Evolutionary conservation across 345 rosid genomes (phyloP).

Genomic region (Arabis alpina): DNA sequence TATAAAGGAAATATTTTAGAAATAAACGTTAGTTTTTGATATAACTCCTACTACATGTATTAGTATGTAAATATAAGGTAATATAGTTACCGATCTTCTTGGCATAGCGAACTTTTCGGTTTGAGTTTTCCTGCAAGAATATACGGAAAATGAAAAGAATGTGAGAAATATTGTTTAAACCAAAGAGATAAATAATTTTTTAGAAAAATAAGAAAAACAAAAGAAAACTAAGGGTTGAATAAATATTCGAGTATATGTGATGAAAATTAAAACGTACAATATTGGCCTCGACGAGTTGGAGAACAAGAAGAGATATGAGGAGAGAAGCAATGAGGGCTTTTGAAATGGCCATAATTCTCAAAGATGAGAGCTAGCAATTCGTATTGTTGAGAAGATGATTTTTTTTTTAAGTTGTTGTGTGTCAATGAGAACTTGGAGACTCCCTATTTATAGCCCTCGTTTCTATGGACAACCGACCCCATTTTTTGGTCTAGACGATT

Average conservation of each 20-base stretch:
- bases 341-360: conserved; percentile 48
- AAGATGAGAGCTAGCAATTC: conserved; percentile 25
- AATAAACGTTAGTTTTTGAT: background rate
- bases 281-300: conserved; percentile 51
- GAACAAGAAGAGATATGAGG: conserved; percentile 58
- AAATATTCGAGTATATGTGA: background rate
- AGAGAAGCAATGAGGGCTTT: conserved; percentile 53
- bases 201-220: too few species aligned
- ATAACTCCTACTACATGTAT: background rate
- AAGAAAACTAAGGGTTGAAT: background rate
- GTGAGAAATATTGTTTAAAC: background rate
- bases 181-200: too few species aligned
- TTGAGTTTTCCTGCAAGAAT: conserved; percentile 31
- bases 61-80: background rate
- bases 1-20: conserved; percentile 10
- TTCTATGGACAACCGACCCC: conserved; percentile 15
- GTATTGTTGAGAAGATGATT: background rate
- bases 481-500: conserved; percentile 33
- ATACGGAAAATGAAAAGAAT: background rate
- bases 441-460: conserved; percentile 36
- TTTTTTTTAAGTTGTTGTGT: conserved; percentile 35
- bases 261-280: conserved; percentile 3
- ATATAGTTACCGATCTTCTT: conserved; percentile 36
- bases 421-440: conserved; percentile 34
- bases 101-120: background rate